These are phyloP conservation scores for Eragrostis curvula DNA, from an alignment of 176 grass and related monocot species.

Conservation along the genomic window DNA sequence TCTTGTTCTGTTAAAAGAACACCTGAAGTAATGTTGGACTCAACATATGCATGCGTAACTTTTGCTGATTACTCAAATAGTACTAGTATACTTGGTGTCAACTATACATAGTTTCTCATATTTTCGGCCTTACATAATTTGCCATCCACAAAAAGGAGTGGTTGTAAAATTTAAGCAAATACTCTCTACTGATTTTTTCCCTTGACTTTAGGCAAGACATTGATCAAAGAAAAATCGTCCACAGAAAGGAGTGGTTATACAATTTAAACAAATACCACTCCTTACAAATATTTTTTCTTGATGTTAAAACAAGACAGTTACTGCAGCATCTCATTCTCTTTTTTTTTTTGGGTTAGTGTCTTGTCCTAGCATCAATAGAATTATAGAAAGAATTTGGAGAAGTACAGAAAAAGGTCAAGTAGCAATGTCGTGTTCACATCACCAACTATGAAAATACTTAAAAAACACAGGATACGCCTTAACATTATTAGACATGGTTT, in stretches of 20 bases:
- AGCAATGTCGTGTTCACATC: background rate
- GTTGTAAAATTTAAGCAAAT: background rate
- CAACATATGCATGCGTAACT: background rate
- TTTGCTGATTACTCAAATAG: background rate
- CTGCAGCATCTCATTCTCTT: too few species aligned
- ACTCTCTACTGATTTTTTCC: too few species aligned
- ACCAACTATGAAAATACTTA: background rate
- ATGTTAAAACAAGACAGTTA: too few species aligned
- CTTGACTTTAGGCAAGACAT: too few species aligned
- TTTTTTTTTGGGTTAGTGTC: too few species aligned
- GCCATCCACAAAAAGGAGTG: background rate
- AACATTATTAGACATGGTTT: background rate
- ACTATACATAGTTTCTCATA: background rate
- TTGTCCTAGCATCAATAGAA: too few species aligned
- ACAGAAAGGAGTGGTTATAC: too few species aligned
- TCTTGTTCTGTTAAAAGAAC: background rate
- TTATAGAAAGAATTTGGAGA: too few species aligned
- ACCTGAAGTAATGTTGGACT: background rate
- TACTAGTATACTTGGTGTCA: conserved; percentile 1
- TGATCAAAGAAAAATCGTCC: too few species aligned
- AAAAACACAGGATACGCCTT: too few species aligned
- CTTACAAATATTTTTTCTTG: too few species aligned
- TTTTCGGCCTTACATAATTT: background rate
- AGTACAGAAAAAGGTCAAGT: background rate
- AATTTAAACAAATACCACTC: too few species aligned